A percentile compares a stretch with the other conserved stretches of the same genome.
phyloP scores from a whole-genome alignment of 768 basidiomycete species.

The Austroboletus eburneus region DNA sequence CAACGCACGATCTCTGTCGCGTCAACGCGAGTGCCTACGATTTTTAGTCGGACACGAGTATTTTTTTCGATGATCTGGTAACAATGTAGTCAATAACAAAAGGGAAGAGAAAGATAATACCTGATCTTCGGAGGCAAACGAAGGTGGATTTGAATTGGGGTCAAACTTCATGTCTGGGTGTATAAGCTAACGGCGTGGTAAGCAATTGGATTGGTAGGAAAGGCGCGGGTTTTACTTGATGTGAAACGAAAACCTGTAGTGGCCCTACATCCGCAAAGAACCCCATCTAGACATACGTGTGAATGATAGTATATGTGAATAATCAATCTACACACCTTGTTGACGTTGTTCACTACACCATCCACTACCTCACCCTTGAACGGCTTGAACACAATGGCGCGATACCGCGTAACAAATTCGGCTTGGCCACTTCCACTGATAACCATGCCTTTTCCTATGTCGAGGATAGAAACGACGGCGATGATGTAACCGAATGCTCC shows the following conservation, averaged over 20 bases:
- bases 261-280: conserved; percentile 98
- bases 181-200: conserved; percentile 59
- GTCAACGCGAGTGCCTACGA: conserved; percentile 97
- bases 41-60: conserved; percentile 87
- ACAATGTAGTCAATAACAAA: neutral
- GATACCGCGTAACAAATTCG: conserved; percentile 91
- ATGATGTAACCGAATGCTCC: conserved; percentile 95
- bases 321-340: conserved; percentile 59
- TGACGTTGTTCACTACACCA: conserved; percentile 92
- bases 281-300: conserved; percentile 68
- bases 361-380: conserved; percentile 99
- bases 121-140: conserved; percentile 88
- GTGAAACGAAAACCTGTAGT: conserved; percentile 89
- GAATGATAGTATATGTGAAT: neutral
- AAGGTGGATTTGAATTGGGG: conserved; percentile 95
- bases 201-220: neutral
- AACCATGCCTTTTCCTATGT: conserved; percentile 92
- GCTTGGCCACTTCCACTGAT: conserved; percentile 91
- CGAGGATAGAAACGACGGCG: conserved; percentile 83
- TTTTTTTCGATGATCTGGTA: conserved; percentile 88
- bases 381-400: conserved; percentile 98
- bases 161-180: conserved; percentile 94
- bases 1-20: conserved; percentile 90
- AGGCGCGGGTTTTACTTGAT: conserved; percentile 60
- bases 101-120: conserved; percentile 32